phyloP scores from a whole-genome alignment of 257 asterid species.

The Capsicum baccatum region DNA sequence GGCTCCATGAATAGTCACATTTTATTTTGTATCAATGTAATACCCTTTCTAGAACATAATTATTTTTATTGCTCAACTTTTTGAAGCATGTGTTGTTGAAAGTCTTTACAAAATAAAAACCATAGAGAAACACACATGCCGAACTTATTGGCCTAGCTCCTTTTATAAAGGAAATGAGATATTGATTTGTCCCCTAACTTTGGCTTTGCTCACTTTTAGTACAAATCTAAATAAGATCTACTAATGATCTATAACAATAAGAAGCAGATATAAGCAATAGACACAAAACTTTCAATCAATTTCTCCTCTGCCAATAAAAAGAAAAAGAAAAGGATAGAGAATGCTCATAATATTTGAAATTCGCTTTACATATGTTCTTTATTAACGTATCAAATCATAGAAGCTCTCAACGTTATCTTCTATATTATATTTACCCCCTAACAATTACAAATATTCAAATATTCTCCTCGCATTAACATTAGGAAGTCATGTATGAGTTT shows the following conservation, averaged over 20 bases:
- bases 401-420: not conserved
- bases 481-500: too few relatives aligned
- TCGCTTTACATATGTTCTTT: not conserved
- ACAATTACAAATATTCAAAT: not conserved
- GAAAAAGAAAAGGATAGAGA: not conserved
- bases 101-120: constrained; percentile 12
- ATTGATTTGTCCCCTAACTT: constrained; percentile 19
- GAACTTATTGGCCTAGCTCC: not conserved
- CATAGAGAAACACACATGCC: constrained; percentile 25
- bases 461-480: not conserved
- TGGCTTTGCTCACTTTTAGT: constrained; percentile 4
- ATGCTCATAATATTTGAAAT: not conserved
- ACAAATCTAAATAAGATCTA: not conserved
- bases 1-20: constrained; percentile 22
- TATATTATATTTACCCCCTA: not conserved
- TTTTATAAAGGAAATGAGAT: not conserved
- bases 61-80: constrained; percentile 23
- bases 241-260: not conserved
- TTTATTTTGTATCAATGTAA: not conserved
- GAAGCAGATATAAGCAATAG: not conserved
- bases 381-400: not conserved
- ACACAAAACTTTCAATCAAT: not conserved
- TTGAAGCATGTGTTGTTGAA: constrained; percentile 9
- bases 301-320: not conserved
- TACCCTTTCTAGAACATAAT: constrained; percentile 10